Percentiles rank a stretch among this genome's conserved stretches.
phyloP scores from a whole-genome alignment of 1,284 basidiomycete species.

The Apiotrichum veenhuisii region DNA sequence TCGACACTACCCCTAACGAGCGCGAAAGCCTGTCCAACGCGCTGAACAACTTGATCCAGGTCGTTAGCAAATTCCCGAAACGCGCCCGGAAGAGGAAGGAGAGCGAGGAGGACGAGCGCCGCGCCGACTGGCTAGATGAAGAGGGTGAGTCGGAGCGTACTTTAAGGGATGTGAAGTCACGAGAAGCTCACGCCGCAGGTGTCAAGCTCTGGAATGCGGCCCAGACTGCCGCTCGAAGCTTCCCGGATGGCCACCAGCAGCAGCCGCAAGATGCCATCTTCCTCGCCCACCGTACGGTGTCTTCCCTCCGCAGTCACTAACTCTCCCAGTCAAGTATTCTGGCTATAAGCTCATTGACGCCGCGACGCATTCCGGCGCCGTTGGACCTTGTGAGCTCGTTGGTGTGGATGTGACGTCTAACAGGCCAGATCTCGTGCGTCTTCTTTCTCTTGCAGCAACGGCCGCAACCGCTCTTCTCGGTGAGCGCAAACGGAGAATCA shows the following conservation, averaged over 20 bases:
- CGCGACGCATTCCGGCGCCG: not conserved
- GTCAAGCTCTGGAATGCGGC: slow-evolving; percentile 10
- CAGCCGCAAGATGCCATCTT: not conserved
- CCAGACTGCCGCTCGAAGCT: not conserved
- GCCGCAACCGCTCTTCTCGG: not conserved
- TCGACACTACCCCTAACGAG: not conserved
- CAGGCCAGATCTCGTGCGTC: slow-evolving; percentile 4
- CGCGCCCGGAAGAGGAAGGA: slow-evolving; percentile 4
- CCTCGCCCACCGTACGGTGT: not conserved
- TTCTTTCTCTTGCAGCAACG: slow-evolving; percentile 7
- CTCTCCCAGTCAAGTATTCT: slow-evolving; percentile 5
- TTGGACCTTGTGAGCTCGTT: slow-evolving; percentile 6
- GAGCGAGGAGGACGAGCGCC: not conserved
- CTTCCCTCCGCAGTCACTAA: not conserved
- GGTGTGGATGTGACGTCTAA: not conserved
- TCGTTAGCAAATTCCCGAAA: not conserved
- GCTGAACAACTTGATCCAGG: not conserved
- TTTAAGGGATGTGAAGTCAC: too few relatives aligned
- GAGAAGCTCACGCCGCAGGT: slow-evolving; percentile 5
- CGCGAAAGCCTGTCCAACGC: not conserved
- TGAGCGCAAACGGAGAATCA: not conserved
- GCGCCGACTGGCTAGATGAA: slow-evolving; percentile 10
- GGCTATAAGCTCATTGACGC: slow-evolving; percentile 10
- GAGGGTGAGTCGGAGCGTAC: slow-evolving; percentile 5
- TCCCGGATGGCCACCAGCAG: not conserved